A percentile compares a stretch with the other conserved stretches of the same genome.
phyloP scores from a whole-genome alignment of 2,329 filamentous ascomycete species.

The Onygenales sp. region DNA sequence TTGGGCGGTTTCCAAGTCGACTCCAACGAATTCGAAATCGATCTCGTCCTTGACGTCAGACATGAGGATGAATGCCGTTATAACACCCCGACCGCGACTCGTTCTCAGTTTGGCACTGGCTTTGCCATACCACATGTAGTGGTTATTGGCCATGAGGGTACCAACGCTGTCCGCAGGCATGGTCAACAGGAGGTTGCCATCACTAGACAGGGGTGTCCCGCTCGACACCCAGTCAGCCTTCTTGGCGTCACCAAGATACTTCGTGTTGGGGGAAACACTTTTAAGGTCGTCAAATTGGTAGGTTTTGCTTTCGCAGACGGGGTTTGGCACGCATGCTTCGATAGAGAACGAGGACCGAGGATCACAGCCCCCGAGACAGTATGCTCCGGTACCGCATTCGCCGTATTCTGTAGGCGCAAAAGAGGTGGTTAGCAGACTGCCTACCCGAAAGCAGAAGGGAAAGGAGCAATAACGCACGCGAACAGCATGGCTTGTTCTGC shows the following conservation, averaged over 20 bases:
- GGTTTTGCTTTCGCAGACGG: conserved; percentile 65
- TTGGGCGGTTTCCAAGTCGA: conserved; percentile 66
- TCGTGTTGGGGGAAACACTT: conserved; percentile 58
- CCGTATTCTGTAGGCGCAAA: conserved; percentile 60
- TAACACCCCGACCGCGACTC: conserved; percentile 73
- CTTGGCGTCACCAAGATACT: conserved; percentile 77
- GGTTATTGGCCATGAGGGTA: conserved; percentile 72
- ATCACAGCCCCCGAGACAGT: conserved; percentile 93
- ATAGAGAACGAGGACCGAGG: conserved; percentile 72
- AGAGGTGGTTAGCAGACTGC: not conserved
- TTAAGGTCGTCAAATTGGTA: conserved; percentile 67
- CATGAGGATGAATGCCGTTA: conserved; percentile 94
- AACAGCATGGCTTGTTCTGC: conserved; percentile 64
- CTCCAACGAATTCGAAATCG: conserved; percentile 89
- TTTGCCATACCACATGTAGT: conserved; percentile 96
- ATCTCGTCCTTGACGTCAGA: conserved; percentile 97
- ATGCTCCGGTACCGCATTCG: conserved; percentile 85
- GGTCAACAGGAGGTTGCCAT: conserved; percentile 68
- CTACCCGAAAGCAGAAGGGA: not conserved
- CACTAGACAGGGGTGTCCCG: conserved; percentile 55
- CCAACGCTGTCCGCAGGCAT: conserved; percentile 81
- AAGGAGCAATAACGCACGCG: conserved; percentile 50
- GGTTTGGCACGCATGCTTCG: conserved; percentile 75
- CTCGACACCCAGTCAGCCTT: conserved; percentile 82
- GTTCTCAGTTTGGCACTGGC: conserved; percentile 79